A percentile compares a stretch with the other conserved stretches of the same genome.
These are phyloP conservation scores for Mucor sp. DNA, from an alignment of 371 early-diverging fungal species.

Conservation along the genomic window DNA sequence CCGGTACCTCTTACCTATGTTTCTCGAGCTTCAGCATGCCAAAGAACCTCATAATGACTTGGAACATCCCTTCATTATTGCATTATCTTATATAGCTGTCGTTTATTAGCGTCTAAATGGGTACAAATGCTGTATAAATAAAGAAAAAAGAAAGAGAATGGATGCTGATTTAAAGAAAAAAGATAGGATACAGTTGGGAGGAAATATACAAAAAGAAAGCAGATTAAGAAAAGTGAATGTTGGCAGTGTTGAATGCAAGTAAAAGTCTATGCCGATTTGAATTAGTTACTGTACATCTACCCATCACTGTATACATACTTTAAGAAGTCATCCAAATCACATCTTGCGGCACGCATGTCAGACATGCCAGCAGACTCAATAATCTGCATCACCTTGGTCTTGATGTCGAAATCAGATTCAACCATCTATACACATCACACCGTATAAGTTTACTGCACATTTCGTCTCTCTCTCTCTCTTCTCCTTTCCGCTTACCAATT, in stretches of 20 bases:
- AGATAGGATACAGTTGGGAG: neutral
- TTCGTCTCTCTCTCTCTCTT: neutral
- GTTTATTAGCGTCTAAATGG: neutral
- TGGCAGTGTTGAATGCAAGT: constrained; percentile 73
- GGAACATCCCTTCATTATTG: neutral
- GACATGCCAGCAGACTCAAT: constrained; percentile 69
- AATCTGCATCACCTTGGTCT: constrained; percentile 69
- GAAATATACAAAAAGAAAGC: neutral
- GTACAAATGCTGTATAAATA: neutral
- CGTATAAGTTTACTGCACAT: neutral
- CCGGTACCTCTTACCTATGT: neutral
- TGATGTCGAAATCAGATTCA: constrained; percentile 84
- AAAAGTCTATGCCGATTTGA: constrained; percentile 52
- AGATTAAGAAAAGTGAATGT: constrained; percentile 69
- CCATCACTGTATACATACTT: constrained; percentile 47
- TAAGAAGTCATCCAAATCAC: constrained; percentile 92
- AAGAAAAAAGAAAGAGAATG: neutral
- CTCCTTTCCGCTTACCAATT: constrained; percentile 42
- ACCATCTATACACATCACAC: constrained; percentile 63
- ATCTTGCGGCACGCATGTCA: constrained; percentile 87
- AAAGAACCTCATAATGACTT: neutral
- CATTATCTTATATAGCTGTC: neutral
- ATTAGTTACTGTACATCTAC: neutral
- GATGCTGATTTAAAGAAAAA: neutral
- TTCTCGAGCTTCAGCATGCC: neutral